phyloP scores from a whole-genome alignment of 2,329 filamentous ascomycete genomes.

The Aspergillus terreus region DNA sequence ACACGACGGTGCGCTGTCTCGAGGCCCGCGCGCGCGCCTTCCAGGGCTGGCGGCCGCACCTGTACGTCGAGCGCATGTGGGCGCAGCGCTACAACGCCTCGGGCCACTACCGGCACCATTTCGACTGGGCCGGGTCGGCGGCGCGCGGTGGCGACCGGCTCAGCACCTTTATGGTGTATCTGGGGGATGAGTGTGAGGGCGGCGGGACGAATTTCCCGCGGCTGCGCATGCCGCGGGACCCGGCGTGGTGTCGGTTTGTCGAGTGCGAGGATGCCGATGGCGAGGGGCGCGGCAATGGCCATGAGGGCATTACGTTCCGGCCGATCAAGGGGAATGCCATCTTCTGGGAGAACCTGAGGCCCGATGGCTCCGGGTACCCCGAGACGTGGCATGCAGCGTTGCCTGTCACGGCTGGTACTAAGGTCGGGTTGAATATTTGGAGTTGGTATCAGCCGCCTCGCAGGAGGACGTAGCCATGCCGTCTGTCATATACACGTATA shows the following conservation, averaged over 20 bases:
- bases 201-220: constrained; percentile 61
- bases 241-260: constrained; percentile 56
- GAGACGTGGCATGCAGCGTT: constrained; percentile 61
- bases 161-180: constrained; percentile 61
- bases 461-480: neutral
- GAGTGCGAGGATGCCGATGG: constrained; percentile 45
- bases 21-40: constrained; percentile 56
- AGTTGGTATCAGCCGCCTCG: constrained; percentile 52
- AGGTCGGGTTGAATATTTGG: constrained; percentile 64
- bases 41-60: constrained; percentile 57
- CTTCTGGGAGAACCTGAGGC: constrained; percentile 59
- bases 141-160: constrained; percentile 42
- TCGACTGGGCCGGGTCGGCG: constrained; percentile 52
- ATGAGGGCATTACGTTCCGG: constrained; percentile 53
- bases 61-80: constrained; percentile 60
- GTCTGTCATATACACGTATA: neutral
- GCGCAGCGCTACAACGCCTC: constrained; percentile 56
- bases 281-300: constrained; percentile 6
- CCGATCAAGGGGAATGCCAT: constrained; percentile 57
- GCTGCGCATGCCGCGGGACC: constrained; percentile 41
- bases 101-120: constrained; percentile 59
- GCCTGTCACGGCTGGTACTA: constrained; percentile 53
- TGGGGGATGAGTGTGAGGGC: constrained; percentile 51
- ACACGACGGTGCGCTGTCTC: constrained; percentile 53
- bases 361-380: constrained; percentile 53